Evolutionary conservation across 129 eudicot genomes (phyloP).

Genomic region (Artemisia annua): DNA sequence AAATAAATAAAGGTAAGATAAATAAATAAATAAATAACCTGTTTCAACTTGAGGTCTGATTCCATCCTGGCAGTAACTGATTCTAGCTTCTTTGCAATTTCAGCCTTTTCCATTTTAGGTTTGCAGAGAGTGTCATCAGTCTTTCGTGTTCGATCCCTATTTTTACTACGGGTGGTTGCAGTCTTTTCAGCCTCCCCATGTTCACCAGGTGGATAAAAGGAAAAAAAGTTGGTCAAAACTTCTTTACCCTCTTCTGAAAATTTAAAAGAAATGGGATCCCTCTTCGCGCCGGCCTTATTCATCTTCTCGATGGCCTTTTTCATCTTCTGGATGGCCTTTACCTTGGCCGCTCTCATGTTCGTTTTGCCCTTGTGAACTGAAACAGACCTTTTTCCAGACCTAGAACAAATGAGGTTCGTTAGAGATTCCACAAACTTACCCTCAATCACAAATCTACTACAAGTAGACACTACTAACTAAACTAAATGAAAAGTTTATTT

Average conservation of each 20-base stretch:
- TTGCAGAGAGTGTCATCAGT: slow-evolving; percentile 55
- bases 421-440: background rate
- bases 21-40: slow-evolving; percentile 46
- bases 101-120: slow-evolving; percentile 53
- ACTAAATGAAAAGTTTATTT: background rate
- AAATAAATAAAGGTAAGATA: too few relatives aligned
- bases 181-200: slow-evolving; percentile 39
- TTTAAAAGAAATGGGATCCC: slow-evolving; percentile 47
- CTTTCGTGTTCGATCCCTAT: slow-evolving; percentile 25
- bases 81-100: slow-evolving; percentile 57
- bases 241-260: slow-evolving; percentile 70
- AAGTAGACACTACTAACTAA: background rate
- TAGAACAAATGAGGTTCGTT: slow-evolving; percentile 32
- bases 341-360: slow-evolving; percentile 24
- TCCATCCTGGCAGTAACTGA: slow-evolving; percentile 43
- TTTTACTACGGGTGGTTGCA: slow-evolving; percentile 34
- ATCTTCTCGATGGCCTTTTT: too few relatives aligned
- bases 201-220: slow-evolving; percentile 72
- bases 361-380: slow-evolving; percentile 53
- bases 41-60: slow-evolving; percentile 44
- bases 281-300: slow-evolving; percentile 8
- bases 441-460: background rate
- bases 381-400: slow-evolving; percentile 61
- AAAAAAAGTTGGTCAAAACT: slow-evolving; percentile 61
- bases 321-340: slow-evolving; percentile 1